Evolutionary conservation across 2,329 filamentous ascomycete genomes (phyloP).

Genomic region (Ophidiomyces ophidiicola): DNA sequence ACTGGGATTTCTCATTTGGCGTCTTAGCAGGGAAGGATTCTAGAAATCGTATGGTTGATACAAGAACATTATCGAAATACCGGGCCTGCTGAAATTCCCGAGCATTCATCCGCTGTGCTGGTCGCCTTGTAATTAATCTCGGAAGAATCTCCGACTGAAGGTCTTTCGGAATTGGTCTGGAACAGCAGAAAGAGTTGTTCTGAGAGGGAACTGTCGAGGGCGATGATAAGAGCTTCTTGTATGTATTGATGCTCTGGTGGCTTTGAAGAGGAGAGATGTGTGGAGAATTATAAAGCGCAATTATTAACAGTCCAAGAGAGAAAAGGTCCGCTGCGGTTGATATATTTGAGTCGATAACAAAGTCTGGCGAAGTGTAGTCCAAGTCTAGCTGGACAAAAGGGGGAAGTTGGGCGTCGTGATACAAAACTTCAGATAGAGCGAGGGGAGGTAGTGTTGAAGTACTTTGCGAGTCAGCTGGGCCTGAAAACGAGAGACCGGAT

Average conservation of each 20-base stretch:
- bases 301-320: slow-evolving; percentile 74
- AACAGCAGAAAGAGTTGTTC: slow-evolving; percentile 73
- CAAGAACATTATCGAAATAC: slow-evolving; percentile 93
- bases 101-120: slow-evolving; percentile 76
- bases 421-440: slow-evolving; percentile 68
- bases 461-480: slow-evolving; percentile 64
- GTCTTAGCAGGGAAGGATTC: slow-evolving; percentile 88
- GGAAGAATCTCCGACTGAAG: slow-evolving; percentile 66
- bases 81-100: slow-evolving; percentile 87
- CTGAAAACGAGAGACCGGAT: slow-evolving; percentile 81
- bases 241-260: slow-evolving; percentile 67
- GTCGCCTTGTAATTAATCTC: slow-evolving; percentile 71
- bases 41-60: slow-evolving; percentile 90
- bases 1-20: slow-evolving; percentile 76
- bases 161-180: slow-evolving; percentile 66
- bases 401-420: slow-evolving; percentile 74
- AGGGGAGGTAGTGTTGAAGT: slow-evolving; percentile 67
- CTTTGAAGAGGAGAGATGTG: slow-evolving; percentile 76
- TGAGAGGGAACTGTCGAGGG: slow-evolving; percentile 66
- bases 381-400: slow-evolving; percentile 74
- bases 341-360: slow-evolving; percentile 80
- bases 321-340: slow-evolving; percentile 83
- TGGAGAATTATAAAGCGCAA: slow-evolving; percentile 89
- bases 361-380: slow-evolving; percentile 90
- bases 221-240: slow-evolving; percentile 70